A percentile compares a stretch with the other conserved stretches of the same genome.
Conservation (phyloP, 139 green algal genomes). For the Nannochloris sp. region DNA sequence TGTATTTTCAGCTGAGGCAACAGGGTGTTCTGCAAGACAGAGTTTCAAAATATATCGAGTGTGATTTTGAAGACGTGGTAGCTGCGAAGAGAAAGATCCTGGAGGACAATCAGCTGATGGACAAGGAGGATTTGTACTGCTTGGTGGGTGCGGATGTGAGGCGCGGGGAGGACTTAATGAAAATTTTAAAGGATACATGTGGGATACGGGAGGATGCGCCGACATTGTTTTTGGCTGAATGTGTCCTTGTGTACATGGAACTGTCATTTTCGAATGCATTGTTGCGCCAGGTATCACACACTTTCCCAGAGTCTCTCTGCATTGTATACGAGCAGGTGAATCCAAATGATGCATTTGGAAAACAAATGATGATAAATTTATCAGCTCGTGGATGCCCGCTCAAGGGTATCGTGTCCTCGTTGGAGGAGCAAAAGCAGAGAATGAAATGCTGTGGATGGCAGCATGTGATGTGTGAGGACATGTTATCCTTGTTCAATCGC, state of each 20-base stretch:
- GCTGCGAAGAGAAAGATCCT: not conserved
- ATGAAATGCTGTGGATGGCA: slow-evolving; percentile 50
- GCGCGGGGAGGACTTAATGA: slow-evolving; percentile 25
- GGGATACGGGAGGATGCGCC: slow-evolving; percentile 44
- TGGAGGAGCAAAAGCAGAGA: slow-evolving; percentile 47
- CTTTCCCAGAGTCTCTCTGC: slow-evolving; percentile 37
- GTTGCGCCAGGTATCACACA: slow-evolving; percentile 25
- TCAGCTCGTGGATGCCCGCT: slow-evolving; percentile 72
- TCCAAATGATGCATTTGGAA: slow-evolving; percentile 77
- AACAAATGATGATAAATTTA: slow-evolving; percentile 80
- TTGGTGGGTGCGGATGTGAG: slow-evolving; percentile 61
- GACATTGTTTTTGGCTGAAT: slow-evolving; percentile 75
- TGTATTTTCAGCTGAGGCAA: slow-evolving; percentile 60
- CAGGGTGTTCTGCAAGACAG: slow-evolving; percentile 14
- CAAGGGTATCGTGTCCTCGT: slow-evolving; percentile 40
- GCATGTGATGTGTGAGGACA: slow-evolving; percentile 37
- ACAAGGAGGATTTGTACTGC: slow-evolving; percentile 34
- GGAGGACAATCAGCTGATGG: not conserved
- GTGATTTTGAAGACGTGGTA: slow-evolving; percentile 61
- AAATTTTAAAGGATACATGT: slow-evolving; percentile 26
- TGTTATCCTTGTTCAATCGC: slow-evolving; percentile 64
- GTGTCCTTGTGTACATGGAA: slow-evolving; percentile 84
- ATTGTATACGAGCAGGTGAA: slow-evolving; percentile 76
- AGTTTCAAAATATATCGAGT: slow-evolving; percentile 43
- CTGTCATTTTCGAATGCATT: slow-evolving; percentile 27